Conservation (phyloP, 2,329 filamentous ascomycete genomes). For the Fusarium begoniae region DNA sequence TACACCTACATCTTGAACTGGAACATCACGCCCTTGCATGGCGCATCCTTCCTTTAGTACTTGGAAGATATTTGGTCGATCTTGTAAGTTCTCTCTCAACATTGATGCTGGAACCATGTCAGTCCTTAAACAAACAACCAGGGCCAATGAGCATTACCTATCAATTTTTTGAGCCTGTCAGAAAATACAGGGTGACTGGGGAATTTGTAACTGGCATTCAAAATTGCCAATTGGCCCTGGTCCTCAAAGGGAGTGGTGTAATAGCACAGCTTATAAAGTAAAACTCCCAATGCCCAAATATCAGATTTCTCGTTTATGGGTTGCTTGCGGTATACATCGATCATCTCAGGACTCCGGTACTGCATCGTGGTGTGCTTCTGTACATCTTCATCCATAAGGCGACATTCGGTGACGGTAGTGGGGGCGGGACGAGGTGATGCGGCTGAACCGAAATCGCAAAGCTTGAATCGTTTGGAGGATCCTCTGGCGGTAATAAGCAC, state of each 20-base stretch:
- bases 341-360: constrained; percentile 98
- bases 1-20: constrained; percentile 84
- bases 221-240: constrained; percentile 94
- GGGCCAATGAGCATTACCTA: constrained; percentile 64
- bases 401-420: constrained; percentile 85
- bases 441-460: constrained; percentile 97
- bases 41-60: constrained; percentile 85
- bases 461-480: constrained; percentile 82
- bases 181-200: constrained; percentile 90
- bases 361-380: constrained; percentile 97
- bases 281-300: constrained; percentile 95
- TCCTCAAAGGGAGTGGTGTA: constrained; percentile 99
- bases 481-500: constrained; percentile 82
- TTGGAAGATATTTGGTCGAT: constrained; percentile 92
- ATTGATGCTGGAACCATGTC: constrained; percentile 74
- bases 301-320: constrained; percentile 99
- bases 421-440: constrained; percentile 86
- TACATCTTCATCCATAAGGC: constrained; percentile 94
- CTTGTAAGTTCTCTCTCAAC: constrained; percentile 82
- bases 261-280: constrained; percentile 98
- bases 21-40: constrained; percentile 88
- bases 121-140: constrained; percentile 16
- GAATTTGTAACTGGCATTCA: constrained; percentile 95
- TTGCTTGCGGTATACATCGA: constrained; percentile 95
- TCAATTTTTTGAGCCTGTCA: constrained; percentile 86